Conservation (phyloP, 208 protist species). For the Leptomonas pyrrhocoris region DNA sequence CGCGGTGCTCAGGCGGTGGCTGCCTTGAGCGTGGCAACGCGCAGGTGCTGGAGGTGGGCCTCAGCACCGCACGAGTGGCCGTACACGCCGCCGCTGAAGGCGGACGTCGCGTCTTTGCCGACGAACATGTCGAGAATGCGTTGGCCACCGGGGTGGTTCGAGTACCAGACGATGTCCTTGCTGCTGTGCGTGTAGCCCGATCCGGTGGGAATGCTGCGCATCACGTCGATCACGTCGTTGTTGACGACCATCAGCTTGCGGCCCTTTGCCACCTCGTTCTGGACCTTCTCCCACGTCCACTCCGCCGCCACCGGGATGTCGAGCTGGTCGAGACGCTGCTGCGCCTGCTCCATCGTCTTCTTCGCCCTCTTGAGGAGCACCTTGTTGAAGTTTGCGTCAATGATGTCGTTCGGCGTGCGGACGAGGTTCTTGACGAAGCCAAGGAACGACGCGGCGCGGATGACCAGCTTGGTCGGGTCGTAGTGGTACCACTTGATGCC, state of each 20-base stretch:
- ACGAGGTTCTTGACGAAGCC: conserved; percentile 71
- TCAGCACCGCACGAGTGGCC: conserved; percentile 66
- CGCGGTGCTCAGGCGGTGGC: conserved; percentile 7
- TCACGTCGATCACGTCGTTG: conserved; percentile 72
- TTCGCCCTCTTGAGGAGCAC: conserved; percentile 53
- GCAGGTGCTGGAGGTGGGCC: conserved; percentile 66
- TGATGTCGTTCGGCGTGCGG: conserved; percentile 63
- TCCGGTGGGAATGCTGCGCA: conserved; percentile 57
- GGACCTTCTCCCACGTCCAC: conserved; percentile 72
- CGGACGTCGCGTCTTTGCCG: conserved; percentile 76
- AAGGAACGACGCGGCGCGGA: conserved; percentile 60
- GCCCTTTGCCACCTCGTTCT: conserved; percentile 60
- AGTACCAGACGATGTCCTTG: conserved; percentile 73
- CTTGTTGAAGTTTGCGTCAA: conserved; percentile 62
- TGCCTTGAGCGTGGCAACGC: conserved; percentile 56
- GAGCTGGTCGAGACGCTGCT: conserved; percentile 47
- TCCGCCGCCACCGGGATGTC: conserved; percentile 40
- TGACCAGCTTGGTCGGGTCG: conserved; percentile 92
- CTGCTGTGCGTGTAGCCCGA: conserved; percentile 68
- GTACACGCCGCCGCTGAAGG: conserved; percentile 78
- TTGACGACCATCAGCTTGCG: conserved; percentile 72
- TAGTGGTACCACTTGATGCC: conserved; percentile 91
- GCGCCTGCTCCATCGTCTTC: conserved; percentile 39
- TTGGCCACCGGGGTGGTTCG: conserved; percentile 77
- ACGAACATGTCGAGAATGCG: conserved; percentile 73